A percentile compares a stretch with the other conserved stretches of the same genome.
Evolutionary conservation across 2,329 filamentous ascomycete species (phyloP).

Genomic region (Falciphora oryzae): DNA sequence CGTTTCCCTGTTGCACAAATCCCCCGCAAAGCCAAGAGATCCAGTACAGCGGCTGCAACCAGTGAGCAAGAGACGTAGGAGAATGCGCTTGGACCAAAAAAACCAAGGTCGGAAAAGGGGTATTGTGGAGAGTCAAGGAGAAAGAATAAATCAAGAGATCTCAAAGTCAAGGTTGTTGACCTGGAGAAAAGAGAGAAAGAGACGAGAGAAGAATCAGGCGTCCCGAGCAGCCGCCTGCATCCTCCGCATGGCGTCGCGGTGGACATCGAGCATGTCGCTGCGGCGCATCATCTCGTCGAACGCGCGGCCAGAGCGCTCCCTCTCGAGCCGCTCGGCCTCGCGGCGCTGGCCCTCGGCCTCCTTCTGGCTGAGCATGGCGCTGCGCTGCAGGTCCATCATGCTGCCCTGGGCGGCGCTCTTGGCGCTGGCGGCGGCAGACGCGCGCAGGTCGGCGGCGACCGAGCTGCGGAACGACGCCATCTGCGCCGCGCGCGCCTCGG

Average conservation of each 20-base stretch:
- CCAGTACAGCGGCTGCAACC: neutral
- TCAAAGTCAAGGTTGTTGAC: neutral
- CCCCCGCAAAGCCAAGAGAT: neutral
- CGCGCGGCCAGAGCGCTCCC: constrained; percentile 52
- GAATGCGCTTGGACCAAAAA: neutral
- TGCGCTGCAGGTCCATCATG: constrained; percentile 49
- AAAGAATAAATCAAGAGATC: neutral
- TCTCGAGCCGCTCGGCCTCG: constrained; percentile 52
- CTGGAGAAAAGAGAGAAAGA: neutral
- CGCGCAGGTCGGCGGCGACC: constrained; percentile 55
- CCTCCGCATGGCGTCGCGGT: constrained; percentile 71
- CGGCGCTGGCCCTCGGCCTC: constrained; percentile 56
- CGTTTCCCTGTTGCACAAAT: neutral
- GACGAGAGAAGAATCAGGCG: constrained; percentile 2
- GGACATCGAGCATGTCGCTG: constrained; percentile 67
- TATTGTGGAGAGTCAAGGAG: neutral
- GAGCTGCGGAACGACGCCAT: constrained; percentile 64
- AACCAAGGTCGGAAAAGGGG: neutral
- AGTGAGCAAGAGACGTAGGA: neutral
- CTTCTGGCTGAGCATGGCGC: constrained; percentile 53
- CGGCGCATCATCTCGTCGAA: constrained; percentile 73
- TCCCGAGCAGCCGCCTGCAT: constrained; percentile 57
- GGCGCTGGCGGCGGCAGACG: constrained; percentile 18
- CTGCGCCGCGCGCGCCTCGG: constrained; percentile 47
- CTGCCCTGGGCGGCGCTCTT: constrained; percentile 23